phyloP scores from a whole-genome alignment of 305 asterid genomes.

The Fraxinus velutina region DNA sequence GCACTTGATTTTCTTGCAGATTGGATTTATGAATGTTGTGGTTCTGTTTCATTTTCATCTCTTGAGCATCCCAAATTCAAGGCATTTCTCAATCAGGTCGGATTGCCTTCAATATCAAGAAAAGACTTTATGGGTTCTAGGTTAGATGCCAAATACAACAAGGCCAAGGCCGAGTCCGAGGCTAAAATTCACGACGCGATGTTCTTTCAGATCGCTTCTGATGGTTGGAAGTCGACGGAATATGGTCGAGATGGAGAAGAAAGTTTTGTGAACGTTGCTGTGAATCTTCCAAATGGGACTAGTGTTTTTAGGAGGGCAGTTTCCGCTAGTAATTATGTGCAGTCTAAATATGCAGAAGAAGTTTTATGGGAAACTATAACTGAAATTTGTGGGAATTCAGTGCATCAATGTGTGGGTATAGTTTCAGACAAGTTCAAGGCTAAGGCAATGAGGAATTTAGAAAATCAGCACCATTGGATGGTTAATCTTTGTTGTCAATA shows the following conservation, averaged over 20 bases:
- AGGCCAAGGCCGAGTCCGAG: constrained; percentile 60
- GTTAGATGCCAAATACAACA: constrained; percentile 61
- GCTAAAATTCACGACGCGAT: constrained; percentile 85
- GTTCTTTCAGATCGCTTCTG: constrained; percentile 87
- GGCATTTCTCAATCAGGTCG: constrained; percentile 71
- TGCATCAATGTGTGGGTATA: constrained; percentile 76
- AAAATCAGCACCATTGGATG: constrained; percentile 85
- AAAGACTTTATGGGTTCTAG: constrained; percentile 55
- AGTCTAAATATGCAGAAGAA: constrained; percentile 71
- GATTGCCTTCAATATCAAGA: constrained; percentile 58
- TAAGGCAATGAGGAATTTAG: constrained; percentile 68
- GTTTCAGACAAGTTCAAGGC: constrained; percentile 86
- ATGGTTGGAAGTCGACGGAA: constrained; percentile 67
- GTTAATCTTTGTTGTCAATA: constrained; percentile 80
- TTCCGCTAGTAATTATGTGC: constrained; percentile 55
- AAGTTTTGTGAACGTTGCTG: constrained; percentile 54
- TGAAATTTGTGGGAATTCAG: constrained; percentile 59
- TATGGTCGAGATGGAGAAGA: constrained; percentile 40
- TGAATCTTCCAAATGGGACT: constrained; percentile 91
- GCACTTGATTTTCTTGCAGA: constrained; percentile 71
- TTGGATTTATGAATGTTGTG: constrained; percentile 88
- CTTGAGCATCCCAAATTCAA: constrained; percentile 88
- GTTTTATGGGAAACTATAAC: constrained; percentile 68
- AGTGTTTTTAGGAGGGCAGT: constrained; percentile 66
- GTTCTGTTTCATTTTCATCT: constrained; percentile 67